Conservation (phyloP, 2,329 filamentous ascomycete species). For the Talaromyces sp. region DNA sequence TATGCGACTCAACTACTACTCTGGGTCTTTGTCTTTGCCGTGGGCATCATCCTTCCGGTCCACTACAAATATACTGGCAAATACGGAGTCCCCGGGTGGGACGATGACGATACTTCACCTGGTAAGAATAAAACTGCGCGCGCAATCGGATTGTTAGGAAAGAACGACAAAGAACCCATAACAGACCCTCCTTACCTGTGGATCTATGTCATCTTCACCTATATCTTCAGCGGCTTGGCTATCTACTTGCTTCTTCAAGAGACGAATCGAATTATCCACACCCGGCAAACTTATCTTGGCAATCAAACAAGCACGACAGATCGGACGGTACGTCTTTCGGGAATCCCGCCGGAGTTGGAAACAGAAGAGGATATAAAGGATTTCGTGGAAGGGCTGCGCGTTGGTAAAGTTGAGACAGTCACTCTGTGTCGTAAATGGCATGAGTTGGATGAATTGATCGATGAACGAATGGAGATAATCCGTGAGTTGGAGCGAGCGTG, state of each 20-base stretch:
- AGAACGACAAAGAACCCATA: conserved; percentile 37
- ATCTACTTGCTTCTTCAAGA: conserved; percentile 81
- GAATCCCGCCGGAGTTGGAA: conserved; percentile 77
- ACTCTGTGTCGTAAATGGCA: conserved; percentile 86
- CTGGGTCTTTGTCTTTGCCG: conserved; percentile 78
- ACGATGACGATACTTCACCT: conserved; percentile 33
- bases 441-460: conserved; percentile 74
- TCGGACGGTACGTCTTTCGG: conserved; percentile 86
- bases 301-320: conserved; percentile 95
- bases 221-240: conserved; percentile 82
- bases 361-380: conserved; percentile 82
- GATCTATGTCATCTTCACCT: conserved; percentile 94
- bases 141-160: conserved; percentile 21
- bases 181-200: conserved; percentile 67
- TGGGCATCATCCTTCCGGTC: conserved; percentile 80
- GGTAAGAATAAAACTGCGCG: conserved; percentile 29
- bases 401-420: conserved; percentile 87
- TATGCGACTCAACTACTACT: conserved; percentile 86
- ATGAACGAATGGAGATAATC: conserved; percentile 65
- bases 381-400: conserved; percentile 82
- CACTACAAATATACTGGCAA: conserved; percentile 68
- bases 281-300: conserved; percentile 88
- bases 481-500: conserved; percentile 80
- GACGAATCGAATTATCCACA: conserved; percentile 80
- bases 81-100: conserved; percentile 42